phyloP scores from a whole-genome alignment of 192 early-diverging fungal genomes.

The Backusella liffmaniae region DNA sequence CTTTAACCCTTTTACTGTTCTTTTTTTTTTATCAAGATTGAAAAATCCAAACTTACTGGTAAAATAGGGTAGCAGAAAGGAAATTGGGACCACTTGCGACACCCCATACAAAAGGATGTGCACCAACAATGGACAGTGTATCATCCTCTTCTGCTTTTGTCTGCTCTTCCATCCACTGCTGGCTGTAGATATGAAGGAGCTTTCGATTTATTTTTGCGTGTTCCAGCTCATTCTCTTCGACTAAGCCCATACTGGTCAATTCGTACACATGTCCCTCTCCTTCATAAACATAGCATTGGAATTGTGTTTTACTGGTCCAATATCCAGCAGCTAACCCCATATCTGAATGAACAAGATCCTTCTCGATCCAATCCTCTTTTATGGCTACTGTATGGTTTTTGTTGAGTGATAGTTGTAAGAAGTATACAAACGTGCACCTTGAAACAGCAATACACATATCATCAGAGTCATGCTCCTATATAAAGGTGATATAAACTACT shows the following conservation, averaged over 20 bases:
- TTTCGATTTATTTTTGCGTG: neutral
- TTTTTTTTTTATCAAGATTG: neutral
- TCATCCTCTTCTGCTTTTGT: slow-evolving; percentile 10
- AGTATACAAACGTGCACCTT: neutral
- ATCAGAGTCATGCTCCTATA: neutral
- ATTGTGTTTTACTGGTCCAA: neutral
- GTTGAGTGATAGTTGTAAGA: neutral
- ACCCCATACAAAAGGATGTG: neutral
- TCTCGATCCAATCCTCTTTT: neutral
- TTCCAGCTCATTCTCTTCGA: neutral
- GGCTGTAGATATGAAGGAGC: slow-evolving; percentile 4
- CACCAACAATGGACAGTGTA: neutral
- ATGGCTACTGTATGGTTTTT: neutral
- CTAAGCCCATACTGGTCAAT: neutral
- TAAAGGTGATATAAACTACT: neutral
- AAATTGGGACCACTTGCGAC: neutral
- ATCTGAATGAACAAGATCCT: neutral
- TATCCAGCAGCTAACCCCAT: neutral
- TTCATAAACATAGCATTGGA: neutral
- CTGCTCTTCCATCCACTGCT: slow-evolving; percentile 15
- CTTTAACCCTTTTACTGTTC: neutral
- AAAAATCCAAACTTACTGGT: neutral
- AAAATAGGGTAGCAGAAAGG: neutral
- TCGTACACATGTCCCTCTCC: slow-evolving; percentile 3
- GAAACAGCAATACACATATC: neutral